Conservation (phyloP, 2,329 filamentous ascomycete genomes). For the Penicillium verrucosum region DNA sequence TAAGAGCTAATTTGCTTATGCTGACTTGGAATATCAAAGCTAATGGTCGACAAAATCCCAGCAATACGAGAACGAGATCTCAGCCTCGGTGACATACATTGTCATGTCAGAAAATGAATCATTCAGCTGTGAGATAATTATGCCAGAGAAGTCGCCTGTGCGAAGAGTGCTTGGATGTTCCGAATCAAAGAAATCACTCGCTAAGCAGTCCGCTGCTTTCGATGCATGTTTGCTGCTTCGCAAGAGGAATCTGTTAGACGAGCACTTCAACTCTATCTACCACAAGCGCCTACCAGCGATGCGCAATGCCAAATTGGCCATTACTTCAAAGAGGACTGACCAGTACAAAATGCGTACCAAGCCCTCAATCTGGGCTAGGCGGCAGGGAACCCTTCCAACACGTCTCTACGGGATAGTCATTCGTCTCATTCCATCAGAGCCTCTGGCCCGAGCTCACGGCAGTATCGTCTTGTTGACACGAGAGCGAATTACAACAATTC, state of each 20-base stretch:
- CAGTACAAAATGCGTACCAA: constrained; percentile 77
- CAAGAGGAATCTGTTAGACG: constrained; percentile 65
- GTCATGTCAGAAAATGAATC: constrained; percentile 55
- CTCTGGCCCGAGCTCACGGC: constrained; percentile 58
- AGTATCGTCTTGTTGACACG: constrained; percentile 72
- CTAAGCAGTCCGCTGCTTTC: constrained; percentile 87
- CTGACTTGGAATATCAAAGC: neutral
- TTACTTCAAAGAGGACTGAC: constrained; percentile 72
- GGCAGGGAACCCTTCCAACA: constrained; percentile 46
- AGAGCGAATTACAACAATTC: constrained; percentile 59
- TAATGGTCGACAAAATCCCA: constrained; percentile 18
- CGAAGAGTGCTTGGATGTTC: constrained; percentile 61
- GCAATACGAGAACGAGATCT: constrained; percentile 49
- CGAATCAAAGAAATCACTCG: constrained; percentile 67
- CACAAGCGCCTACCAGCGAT: constrained; percentile 70
- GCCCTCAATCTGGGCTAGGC: constrained; percentile 66
- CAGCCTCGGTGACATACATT: constrained; percentile 57
- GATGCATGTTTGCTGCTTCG: constrained; percentile 71
- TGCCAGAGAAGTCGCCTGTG: constrained; percentile 73
- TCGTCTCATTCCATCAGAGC: constrained; percentile 54
- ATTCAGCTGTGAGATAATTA: constrained; percentile 72
- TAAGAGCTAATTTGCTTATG: constrained; percentile 22
- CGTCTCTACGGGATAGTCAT: constrained; percentile 63
- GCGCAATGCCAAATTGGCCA: constrained; percentile 80
- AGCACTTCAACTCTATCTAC: constrained; percentile 70